These are phyloP conservation scores for Globisporangium recalcitrans DNA, from an alignment of 352 stramenopile genomes.

Conservation along the genomic window DNA sequence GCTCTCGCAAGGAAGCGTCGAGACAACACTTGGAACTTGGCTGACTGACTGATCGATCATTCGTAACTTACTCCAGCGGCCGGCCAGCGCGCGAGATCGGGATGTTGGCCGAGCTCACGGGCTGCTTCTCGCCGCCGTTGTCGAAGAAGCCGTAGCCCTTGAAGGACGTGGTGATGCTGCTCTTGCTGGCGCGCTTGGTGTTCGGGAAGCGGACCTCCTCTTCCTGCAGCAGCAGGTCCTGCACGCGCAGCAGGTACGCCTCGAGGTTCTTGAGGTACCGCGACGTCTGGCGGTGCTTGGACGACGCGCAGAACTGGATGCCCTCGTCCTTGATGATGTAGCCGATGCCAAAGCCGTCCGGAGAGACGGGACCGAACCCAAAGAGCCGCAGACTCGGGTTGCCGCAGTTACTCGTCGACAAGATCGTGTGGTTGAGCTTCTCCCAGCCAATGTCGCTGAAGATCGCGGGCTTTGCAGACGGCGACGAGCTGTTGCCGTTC, in stretches of 20 bases:
- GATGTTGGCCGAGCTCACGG: slow-evolving; percentile 5
- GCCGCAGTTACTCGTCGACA: slow-evolving; percentile 96
- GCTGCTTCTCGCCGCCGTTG: slow-evolving; percentile 13
- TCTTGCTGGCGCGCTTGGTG: slow-evolving; percentile 43
- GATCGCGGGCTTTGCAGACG: slow-evolving; percentile 54
- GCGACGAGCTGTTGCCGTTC: slow-evolving; percentile 13
- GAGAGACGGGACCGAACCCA: slow-evolving; percentile 91
- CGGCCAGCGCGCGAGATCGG: slow-evolving; percentile 12
- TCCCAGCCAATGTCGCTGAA: slow-evolving; percentile 88
- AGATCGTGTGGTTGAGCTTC: slow-evolving; percentile 91
- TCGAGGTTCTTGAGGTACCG: slow-evolving; percentile 84
- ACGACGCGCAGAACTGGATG: slow-evolving; percentile 85
- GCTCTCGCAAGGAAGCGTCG: background rate
- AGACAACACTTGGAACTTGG: background rate
- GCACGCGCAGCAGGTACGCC: slow-evolving; percentile 68
- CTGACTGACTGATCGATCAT: background rate
- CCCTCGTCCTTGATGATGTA: slow-evolving; percentile 97
- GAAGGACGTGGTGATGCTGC: slow-evolving; percentile 31
- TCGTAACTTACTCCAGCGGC: slow-evolving; percentile 2
- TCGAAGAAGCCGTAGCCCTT: slow-evolving; percentile 85
- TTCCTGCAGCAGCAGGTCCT: slow-evolving; percentile 75
- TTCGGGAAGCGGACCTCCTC: slow-evolving; percentile 75
- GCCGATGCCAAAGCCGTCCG: slow-evolving; percentile 94
- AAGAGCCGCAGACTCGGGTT: slow-evolving; percentile 94
- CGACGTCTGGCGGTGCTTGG: slow-evolving; percentile 75